These are phyloP conservation scores for Podospora pseudoanserina DNA, from an alignment of 495 filamentous ascomycete genomes.

Conservation along the genomic window DNA sequence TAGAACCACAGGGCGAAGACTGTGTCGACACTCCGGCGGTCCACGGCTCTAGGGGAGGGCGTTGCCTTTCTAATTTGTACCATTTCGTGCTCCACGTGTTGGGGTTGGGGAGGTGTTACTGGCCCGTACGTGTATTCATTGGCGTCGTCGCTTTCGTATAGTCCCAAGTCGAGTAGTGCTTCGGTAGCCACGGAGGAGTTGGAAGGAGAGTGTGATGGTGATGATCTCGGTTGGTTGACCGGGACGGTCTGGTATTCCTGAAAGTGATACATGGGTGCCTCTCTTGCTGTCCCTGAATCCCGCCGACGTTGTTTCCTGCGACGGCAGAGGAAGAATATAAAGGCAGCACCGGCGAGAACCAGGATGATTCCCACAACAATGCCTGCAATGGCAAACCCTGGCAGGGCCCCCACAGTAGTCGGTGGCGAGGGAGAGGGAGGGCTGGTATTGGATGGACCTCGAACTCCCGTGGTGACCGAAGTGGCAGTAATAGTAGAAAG, in stretches of 20 bases:
- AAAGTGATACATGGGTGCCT: not conserved
- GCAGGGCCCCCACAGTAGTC: not conserved
- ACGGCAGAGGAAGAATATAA: not conserved
- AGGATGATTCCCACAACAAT: not conserved
- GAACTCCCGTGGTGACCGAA: not conserved
- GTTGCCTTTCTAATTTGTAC: not conserved
- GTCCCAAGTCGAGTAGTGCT: constrained; percentile 5
- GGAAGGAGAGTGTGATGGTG: constrained; percentile 2
- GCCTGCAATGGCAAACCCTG: not conserved
- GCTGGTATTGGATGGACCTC: not conserved
- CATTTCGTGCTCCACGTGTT: not conserved
- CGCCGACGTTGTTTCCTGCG: not conserved
- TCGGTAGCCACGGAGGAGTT: constrained; percentile 10
- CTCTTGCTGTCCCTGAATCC: not conserved
- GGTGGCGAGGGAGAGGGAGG: not conserved
- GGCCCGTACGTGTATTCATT: not conserved
- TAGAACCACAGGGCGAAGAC: constrained; percentile 18
- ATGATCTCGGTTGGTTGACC: not conserved
- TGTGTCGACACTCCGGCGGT: constrained; percentile 20
- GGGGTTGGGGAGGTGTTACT: not conserved
- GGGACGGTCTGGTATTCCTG: constrained; percentile 8
- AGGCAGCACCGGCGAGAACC: not conserved
- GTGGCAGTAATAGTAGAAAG: not conserved
- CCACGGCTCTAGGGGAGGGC: not conserved
- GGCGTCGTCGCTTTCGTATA: constrained; percentile 1